Conservation (phyloP, 495 filamentous ascomycete species). For the Xylaria cubensis region DNA sequence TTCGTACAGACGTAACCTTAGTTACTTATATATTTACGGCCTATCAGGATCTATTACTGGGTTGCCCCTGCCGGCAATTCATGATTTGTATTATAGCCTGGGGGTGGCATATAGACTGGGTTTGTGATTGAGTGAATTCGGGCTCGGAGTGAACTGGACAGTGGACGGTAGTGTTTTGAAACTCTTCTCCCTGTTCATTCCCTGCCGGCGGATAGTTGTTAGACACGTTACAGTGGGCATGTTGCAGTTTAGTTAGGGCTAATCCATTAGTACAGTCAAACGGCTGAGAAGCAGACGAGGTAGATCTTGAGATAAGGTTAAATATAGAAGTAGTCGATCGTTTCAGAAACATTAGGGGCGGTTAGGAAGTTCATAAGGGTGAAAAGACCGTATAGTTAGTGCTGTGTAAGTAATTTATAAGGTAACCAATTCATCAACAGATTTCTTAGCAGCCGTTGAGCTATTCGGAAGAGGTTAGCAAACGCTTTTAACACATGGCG, state of each 20-base stretch:
- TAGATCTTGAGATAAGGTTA: background rate
- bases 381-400: background rate
- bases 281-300: no score
- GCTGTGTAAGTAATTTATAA: background rate
- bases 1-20: no score
- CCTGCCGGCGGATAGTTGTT: no score
- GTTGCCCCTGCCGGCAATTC: background rate
- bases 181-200: background rate
- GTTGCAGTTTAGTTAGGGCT: background rate
- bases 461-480: background rate
- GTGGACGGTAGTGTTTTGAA: background rate
- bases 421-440: background rate
- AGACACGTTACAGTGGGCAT: background rate
- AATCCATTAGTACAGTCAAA: background rate
- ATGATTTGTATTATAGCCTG: background rate
- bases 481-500: background rate
- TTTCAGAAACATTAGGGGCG: background rate
- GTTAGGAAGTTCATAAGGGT: background rate
- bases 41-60: background rate
- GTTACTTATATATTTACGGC: no score
- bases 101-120: background rate
- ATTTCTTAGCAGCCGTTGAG: background rate
- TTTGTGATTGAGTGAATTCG: background rate
- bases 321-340: background rate
- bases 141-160: background rate